Evolutionary conservation across 2,329 filamentous ascomycete genomes (phyloP).

Genomic region (Penicillium decumbens): DNA sequence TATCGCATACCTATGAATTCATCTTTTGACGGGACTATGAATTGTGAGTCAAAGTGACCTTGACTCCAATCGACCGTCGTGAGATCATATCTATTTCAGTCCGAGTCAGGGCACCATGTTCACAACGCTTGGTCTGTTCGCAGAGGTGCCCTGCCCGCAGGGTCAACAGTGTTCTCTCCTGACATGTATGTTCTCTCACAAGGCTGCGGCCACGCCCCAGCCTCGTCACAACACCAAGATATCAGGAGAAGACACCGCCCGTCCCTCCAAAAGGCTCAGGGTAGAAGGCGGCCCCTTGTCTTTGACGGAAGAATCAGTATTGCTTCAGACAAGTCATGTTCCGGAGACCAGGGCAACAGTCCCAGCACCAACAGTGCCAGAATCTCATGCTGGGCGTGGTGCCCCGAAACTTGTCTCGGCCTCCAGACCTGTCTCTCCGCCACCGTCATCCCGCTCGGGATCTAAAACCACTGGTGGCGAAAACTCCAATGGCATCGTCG

Average conservation of each 20-base stretch:
- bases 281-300: neutral
- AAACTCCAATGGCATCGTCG: neutral
- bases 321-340: neutral
- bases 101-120: slow-evolving; percentile 45
- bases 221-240: neutral
- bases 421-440: slow-evolving; percentile 29
- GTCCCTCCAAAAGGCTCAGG: neutral
- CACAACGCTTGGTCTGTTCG: slow-evolving; percentile 52
- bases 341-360: neutral
- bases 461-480: neutral
- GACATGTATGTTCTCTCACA: slow-evolving; percentile 58
- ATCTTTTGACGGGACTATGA: neutral
- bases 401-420: slow-evolving; percentile 20
- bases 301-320: neutral
- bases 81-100: neutral
- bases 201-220: slow-evolving; percentile 13
- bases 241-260: neutral
- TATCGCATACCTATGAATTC: neutral
- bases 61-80: neutral
- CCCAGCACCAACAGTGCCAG: slow-evolving; percentile 3
- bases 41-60: too few relatives aligned
- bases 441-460: slow-evolving; percentile 15
- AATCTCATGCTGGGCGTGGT: slow-evolving; percentile 19
- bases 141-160: slow-evolving; percentile 50
- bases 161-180: slow-evolving; percentile 48